Evolutionary conservation across 768 basidiomycete species (phyloP), one percentile per base, ranked within the genome.

Genomic region (Podaxis mareebaensis): DNA sequence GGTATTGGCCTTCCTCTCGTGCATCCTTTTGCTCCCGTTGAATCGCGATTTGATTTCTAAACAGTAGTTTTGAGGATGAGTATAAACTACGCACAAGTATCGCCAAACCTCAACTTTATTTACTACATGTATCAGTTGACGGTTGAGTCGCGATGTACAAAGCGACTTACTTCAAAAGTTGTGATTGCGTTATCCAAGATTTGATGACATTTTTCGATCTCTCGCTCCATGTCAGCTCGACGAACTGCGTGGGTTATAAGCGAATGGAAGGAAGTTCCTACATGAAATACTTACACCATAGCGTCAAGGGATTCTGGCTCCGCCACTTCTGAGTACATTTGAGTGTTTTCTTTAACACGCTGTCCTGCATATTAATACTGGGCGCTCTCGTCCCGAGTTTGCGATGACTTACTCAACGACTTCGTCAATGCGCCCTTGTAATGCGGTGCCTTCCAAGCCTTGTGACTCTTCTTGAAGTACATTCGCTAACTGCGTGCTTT

Each of bases 391-490:
- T 20, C 10, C n/a, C 22, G 24, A 24, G 24, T 3, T 3, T 22
- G 22, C 8, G 48, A 53, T 13, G 40, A 70, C 81, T 65, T 70
- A 85, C 84, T 68, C 72, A 64, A 75, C 74, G 24, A 79, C 73
- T 60, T 84, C 77, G 58, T 85, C 82, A 20, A 76, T 73, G 11
- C 75, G 69, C 42, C 72, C 70, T 49, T 70, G 72, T 20, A 80
- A 69, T 24, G 80, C 81, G 24, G 77, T 75, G n/a, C 83, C 78
- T 42, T 74, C 74, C 53, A 82, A 65, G 42, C 71, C 68, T 40
- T 71, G 61, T 3, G 75, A 70, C 17, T 81, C 76, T 15, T 83
- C 82, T 15, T 74, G 68, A 42, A 85, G 70, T n/a, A 75, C 67
- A 58, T 65, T 74, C 48, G 81, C 66, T 26, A 85, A 67, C 24